Evolutionary conservation across 2,329 filamentous ascomycete species (phyloP).

Genomic region (Fusarium aywerte): DNA sequence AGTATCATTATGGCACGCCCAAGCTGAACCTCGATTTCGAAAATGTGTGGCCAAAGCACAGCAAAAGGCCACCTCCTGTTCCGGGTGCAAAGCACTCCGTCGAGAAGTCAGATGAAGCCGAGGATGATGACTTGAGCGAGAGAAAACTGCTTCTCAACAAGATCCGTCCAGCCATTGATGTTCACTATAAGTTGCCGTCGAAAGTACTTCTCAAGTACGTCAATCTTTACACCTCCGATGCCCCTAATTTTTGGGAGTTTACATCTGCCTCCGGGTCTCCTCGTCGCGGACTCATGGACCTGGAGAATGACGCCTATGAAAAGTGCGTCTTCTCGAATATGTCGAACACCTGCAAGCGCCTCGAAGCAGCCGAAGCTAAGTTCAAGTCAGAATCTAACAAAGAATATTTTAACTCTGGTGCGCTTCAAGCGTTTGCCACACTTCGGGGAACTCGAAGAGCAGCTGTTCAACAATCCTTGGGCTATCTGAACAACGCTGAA

Average conservation of each 20-base stretch:
- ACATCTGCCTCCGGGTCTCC: not conserved
- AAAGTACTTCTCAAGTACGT: conserved; percentile 28
- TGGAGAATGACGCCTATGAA: conserved; percentile 53
- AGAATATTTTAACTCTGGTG: not conserved
- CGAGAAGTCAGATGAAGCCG: not conserved
- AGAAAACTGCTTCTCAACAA: conserved; percentile 30
- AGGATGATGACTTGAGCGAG: conserved; percentile 17
- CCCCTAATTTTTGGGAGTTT: conserved; percentile 17
- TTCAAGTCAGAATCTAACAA: conserved; percentile 6
- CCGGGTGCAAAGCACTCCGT: conserved; percentile 14
- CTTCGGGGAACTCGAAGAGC: conserved; percentile 59
- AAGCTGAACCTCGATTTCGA: conserved; percentile 46
- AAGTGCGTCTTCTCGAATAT: conserved; percentile 47
- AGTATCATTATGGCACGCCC: conserved; percentile 49
- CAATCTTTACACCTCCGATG: conserved; percentile 22
- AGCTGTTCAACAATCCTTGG: conserved; percentile 57
- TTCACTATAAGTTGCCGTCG: conserved; percentile 41
- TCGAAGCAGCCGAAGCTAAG: conserved; percentile 13
- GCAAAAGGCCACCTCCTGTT: conserved; percentile 46
- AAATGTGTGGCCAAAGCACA: conserved; percentile 30
- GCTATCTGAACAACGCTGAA: conserved; percentile 52
- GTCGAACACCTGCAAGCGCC: conserved; percentile 25
- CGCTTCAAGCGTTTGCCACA: conserved; percentile 46
- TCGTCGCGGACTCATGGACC: conserved; percentile 49
- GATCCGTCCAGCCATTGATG: conserved; percentile 33